Percentiles rank a stretch among this genome's conserved stretches.
phyloP scores from a whole-genome alignment of 1,139 yeast genomes.

The Candida anutae region DNA sequence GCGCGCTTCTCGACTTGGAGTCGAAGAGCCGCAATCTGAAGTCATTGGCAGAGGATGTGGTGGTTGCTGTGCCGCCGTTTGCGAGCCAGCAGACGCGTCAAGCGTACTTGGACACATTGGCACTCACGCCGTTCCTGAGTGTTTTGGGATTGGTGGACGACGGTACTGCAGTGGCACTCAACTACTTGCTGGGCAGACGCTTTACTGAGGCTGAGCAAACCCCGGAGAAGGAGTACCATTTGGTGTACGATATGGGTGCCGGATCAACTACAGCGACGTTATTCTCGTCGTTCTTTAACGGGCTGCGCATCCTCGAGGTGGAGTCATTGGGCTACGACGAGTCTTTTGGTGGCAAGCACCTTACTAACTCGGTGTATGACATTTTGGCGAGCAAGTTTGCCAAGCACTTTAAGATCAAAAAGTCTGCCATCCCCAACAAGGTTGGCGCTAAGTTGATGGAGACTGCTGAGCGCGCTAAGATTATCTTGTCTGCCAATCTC shows the following conservation, averaged over 20 bases:
- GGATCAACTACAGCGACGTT: conserved; percentile 85
- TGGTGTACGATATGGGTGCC: conserved; percentile 89
- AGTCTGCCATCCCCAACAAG: conserved; percentile 40
- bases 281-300: conserved; percentile 47
- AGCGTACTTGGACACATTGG: conserved; percentile 67
- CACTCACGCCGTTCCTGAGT: conserved; percentile 55
- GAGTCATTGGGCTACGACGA: conserved; percentile 67
- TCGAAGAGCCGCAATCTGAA: conserved; percentile 20
- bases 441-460: conserved; percentile 64
- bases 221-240: conserved; percentile 46
- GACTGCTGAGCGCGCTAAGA: conserved; percentile 82
- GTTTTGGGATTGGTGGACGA: conserved; percentile 73
- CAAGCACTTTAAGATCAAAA: conserved; percentile 28
- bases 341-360: conserved; percentile 63
- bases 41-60: conserved; percentile 49
- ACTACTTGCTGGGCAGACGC: conserved; percentile 51
- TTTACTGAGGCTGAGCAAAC: conserved; percentile 23
- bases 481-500: conserved; percentile 75
- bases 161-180: conserved; percentile 84
- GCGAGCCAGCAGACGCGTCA: conserved; percentile 58
- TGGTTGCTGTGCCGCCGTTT: conserved; percentile 71
- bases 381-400: conserved; percentile 54
- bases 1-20: conserved; percentile 49
- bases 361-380: conserved; percentile 60
- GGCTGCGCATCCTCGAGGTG: conserved; percentile 44